phyloP scores from a whole-genome alignment of 345 rosid species.

The Anacardium occidentale region DNA sequence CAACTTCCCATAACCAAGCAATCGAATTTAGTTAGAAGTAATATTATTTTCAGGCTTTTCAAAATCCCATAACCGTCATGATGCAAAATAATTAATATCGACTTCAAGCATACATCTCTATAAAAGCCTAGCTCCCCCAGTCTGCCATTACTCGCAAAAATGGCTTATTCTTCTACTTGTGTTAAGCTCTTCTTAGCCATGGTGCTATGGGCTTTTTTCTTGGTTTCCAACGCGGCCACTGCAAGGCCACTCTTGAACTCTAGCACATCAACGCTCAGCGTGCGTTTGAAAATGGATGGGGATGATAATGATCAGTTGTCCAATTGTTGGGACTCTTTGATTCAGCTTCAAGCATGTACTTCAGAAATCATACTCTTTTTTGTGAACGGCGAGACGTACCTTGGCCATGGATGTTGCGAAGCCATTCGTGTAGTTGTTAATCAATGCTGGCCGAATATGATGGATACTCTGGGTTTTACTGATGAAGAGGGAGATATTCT shows the following conservation, averaged over 20 bases:
- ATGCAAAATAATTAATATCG: no score
- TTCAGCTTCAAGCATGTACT: conserved; percentile 50
- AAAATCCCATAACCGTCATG: conserved; percentile 7
- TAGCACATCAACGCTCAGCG: conserved; percentile 11
- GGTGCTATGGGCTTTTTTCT: background rate
- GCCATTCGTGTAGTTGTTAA: conserved; percentile 39
- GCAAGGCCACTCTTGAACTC: background rate
- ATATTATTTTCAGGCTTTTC: background rate
- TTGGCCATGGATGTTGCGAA: conserved; percentile 45
- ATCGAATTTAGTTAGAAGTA: background rate
- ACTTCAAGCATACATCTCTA: background rate
- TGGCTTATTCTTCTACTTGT: background rate
- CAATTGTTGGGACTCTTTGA: conserved; percentile 51
- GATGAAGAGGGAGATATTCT: conserved; percentile 47
- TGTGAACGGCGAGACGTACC: conserved; percentile 47
- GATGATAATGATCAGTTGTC: conserved; percentile 18
- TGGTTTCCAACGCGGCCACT: background rate
- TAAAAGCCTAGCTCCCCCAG: background rate
- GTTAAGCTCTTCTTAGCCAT: background rate
- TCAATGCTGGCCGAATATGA: conserved; percentile 50
- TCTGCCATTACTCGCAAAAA: background rate
- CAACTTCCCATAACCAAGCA: background rate
- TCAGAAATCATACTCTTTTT: conserved; percentile 52
- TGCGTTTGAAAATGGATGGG: conserved; percentile 23
- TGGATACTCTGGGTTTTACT: conserved; percentile 45